Percentiles rank a stretch among this genome's conserved stretches.
Conservation (phyloP, 352 stramenopile species). For the Globisporangium paroecandrum region DNA sequence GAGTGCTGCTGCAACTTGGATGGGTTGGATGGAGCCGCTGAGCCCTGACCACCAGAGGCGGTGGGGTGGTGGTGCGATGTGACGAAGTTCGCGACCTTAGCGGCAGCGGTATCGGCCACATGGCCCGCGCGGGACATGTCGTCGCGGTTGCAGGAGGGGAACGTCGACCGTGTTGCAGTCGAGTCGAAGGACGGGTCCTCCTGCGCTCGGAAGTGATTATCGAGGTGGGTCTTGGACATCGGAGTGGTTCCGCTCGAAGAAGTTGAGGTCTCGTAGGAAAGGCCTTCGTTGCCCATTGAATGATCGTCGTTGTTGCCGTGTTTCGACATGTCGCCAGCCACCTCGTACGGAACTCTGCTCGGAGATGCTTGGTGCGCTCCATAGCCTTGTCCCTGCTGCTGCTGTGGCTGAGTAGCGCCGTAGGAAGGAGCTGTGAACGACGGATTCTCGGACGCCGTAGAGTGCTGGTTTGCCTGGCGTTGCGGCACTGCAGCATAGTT, state of each 20-base stretch:
- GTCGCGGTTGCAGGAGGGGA: not conserved
- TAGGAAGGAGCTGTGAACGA: not conserved
- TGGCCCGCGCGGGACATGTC: not conserved
- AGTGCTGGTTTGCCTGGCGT: not conserved
- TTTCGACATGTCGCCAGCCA: no score
- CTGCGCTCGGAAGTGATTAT: not conserved
- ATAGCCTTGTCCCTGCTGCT: no score
- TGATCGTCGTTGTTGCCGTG: no score
- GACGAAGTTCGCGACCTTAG: not conserved
- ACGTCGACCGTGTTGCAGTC: not conserved
- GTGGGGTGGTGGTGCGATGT: not conserved
- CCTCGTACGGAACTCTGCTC: no score
- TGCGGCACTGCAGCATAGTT: not conserved
- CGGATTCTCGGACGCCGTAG: not conserved
- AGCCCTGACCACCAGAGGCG: not conserved
- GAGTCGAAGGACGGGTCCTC: not conserved
- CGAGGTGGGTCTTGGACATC: not conserved
- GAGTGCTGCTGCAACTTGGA: no score
- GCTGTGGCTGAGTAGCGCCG: no score
- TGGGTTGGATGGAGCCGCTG: not conserved
- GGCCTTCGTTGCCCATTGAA: no score
- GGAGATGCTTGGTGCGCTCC: no score
- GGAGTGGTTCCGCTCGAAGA: no score
- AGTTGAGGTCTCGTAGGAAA: no score
- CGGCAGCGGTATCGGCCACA: not conserved